Percentiles rank a stretch among this genome's conserved stretches.
These are phyloP conservation scores for grape (Vitis vinifera) DNA, from an alignment of 164 flowering plant genomes.

Conservation along the genomic window ASM3070453v1 NC_081815.1:1389001-1389500, in stretches of 20 bases:
- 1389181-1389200: constrained; percentile 18
- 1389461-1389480: constrained; percentile 71
- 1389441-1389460: constrained; percentile 10
- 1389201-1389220: constrained; percentile 53
- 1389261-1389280: constrained; percentile 67
- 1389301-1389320: constrained; percentile 24
- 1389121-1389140: constrained; percentile 33
- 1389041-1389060: constrained; percentile 36
- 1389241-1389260: constrained; percentile 31
- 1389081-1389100: constrained; percentile 12
- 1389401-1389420: not conserved
- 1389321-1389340: constrained; percentile 6
- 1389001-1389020: constrained; percentile 22
- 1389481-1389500: constrained; percentile 65
- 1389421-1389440: not conserved
- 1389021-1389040: constrained; percentile 16
- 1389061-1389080: constrained; percentile 16
- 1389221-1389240: constrained; percentile 47
- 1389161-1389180: constrained; percentile 11
- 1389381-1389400: not conserved
- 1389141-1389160: constrained; percentile 2
- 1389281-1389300: constrained; percentile 72
- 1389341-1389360: constrained; percentile 23
- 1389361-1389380: constrained; percentile 32
- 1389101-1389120: constrained; percentile 55